Evolutionary conservation across 2,329 filamentous ascomycete genomes (phyloP), one percentile per base, ranked within the genome.

Genomic region (Lachnum nothofagi): DNA sequence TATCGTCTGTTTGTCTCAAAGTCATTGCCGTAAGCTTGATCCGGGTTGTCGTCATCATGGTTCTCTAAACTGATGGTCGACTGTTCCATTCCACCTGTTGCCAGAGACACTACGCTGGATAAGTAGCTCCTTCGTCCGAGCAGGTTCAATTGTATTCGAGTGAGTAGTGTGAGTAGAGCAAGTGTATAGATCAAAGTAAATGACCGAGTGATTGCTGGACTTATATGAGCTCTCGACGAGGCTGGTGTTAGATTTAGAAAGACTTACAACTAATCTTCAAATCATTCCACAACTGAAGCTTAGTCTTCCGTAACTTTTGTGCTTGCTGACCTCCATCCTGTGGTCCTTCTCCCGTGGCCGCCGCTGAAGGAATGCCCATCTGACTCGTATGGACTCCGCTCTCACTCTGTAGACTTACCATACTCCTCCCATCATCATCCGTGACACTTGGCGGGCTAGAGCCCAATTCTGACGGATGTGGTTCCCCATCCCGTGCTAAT

Each of bases 1-100:
- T 97, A 98, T 63, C 88, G 87, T 60, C 91, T 79, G 69, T 98
- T 98, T 27, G 90, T 95, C 67, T 96, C 91, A 59, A 95, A 96
- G 68, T 98, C 93, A 67, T 87, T 91, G 38, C 90, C 90, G 64
- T 94, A 90, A 3, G 83, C 79, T 60, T 91, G 86, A 46, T 91
- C 87, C 16, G 79, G 75, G 62, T 86, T 85, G 65, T 93, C 88
- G 65, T 96, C 91, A 65, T 96, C 91, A 63, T 94, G 84, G 67
- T 97, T 93, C 71, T 96, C 90, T 16, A 97, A 77, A 60, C 79
- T 91, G 65, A 98, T 98, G 37, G 82, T 86, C 3, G 86, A 78
- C 17, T 75, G 82, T 44, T 87, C 79, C 16, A 81, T 74, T 5
- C 81, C 73, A 25, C 86, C 88, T 0, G 86, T 87, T 16, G 93